A percentile compares a stretch with the other conserved stretches of the same genome.
Conservation (phyloP, 2,329 filamentous ascomycete genomes). For the Cladophialophora psammophila region DNA sequence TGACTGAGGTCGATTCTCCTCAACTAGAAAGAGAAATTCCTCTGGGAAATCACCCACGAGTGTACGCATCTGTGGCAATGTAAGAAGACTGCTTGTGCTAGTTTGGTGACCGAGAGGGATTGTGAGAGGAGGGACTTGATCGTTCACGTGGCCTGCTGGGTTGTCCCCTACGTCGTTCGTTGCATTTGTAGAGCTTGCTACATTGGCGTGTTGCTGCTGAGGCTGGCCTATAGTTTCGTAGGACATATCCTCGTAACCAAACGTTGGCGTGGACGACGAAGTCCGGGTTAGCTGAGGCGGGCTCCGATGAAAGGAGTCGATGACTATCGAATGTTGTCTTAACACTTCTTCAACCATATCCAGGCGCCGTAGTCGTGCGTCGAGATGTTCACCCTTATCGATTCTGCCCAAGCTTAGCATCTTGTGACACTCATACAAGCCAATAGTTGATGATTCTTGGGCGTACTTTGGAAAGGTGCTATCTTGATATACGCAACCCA, state of each 20-base stretch:
- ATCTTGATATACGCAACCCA: neutral
- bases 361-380: neutral
- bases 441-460: neutral
- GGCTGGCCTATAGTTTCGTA: neutral
- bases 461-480: neutral
- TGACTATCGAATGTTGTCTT: neutral
- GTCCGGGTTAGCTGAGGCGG: neutral
- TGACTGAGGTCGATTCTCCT: neutral
- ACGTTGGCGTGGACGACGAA: neutral
- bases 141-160: neutral
- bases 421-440: neutral
- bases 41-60: conserved; percentile 12
- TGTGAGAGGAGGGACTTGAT: conserved; percentile 13
- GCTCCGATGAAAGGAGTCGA: neutral
- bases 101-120: conserved; percentile 25
- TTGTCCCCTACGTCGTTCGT: neutral
- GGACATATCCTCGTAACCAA: neutral
- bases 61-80: conserved; percentile 4
- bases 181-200: neutral
- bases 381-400: neutral
- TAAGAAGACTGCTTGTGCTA: conserved; percentile 21
- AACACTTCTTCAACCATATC: neutral
- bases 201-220: neutral
- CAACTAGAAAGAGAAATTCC: conserved; percentile 14
- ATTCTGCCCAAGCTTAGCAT: neutral